Evolutionary conservation across 257 asterid genomes (phyloP).

Genomic region (Lantana camara): DNA sequence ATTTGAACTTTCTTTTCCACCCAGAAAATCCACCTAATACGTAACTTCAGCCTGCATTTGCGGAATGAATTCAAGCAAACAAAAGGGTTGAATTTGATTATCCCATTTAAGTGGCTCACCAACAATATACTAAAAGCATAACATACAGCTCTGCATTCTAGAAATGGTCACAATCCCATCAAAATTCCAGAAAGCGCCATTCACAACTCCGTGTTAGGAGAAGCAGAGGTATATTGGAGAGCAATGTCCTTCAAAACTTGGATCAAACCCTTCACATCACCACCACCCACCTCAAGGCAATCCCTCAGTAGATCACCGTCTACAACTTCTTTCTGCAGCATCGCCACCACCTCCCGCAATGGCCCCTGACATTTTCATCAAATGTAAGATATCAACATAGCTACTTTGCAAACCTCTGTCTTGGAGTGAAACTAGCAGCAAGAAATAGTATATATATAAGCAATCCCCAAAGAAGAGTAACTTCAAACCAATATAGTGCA

Average conservation of each 20-base stretch:
- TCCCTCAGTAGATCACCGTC: constrained; percentile 76
- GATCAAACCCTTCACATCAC: constrained; percentile 60
- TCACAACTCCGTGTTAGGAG: constrained; percentile 54
- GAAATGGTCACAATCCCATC: background rate
- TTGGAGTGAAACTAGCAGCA: too few relatives aligned
- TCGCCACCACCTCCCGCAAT: constrained; percentile 53
- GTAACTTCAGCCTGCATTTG: background rate
- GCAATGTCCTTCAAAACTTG: constrained; percentile 60
- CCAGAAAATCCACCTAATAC: background rate
- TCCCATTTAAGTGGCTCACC: background rate
- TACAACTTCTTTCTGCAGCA: constrained; percentile 56
- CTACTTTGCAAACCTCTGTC: too few relatives aligned
- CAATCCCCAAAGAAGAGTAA: too few relatives aligned
- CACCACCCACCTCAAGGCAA: constrained; percentile 70
- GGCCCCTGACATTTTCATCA: constrained; percentile 60
- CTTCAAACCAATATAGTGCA: background rate
- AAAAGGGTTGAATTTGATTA: background rate
- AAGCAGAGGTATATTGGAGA: constrained; percentile 44
- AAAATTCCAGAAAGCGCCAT: background rate
- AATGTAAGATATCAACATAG: background rate
- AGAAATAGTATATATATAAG: too few relatives aligned
- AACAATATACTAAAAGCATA: background rate
- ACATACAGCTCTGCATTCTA: background rate
- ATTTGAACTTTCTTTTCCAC: constrained; percentile 9
- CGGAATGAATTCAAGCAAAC: background rate